Percentiles rank a stretch among this genome's conserved stretches.
Conservation (phyloP, 257 asterid species). For the Plectranthus barbatus region DNA sequence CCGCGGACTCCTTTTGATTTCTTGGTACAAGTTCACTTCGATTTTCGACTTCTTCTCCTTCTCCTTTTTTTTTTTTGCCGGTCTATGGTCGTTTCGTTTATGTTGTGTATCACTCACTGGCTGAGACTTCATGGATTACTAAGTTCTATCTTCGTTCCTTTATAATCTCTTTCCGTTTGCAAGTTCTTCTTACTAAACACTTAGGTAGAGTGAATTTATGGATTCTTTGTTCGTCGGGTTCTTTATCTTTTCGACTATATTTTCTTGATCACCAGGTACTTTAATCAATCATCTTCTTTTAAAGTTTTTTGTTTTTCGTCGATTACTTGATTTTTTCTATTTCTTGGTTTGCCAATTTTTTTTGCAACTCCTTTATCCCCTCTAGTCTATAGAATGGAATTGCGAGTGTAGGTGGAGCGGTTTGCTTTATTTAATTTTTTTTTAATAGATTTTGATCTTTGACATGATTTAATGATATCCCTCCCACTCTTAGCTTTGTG, state of each 20-base stretch:
- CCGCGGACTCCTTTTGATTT: neutral
- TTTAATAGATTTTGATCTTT: too few species aligned
- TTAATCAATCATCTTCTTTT: neutral
- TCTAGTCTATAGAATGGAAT: too few species aligned
- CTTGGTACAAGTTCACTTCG: neutral
- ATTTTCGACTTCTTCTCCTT: neutral
- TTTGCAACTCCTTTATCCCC: too few species aligned
- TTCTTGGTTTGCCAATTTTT: too few species aligned
- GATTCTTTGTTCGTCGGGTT: neutral
- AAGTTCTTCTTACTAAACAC: neutral
- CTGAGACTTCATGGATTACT: neutral
- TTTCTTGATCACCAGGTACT: neutral
- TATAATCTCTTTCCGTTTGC: neutral
- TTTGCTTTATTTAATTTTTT: too few species aligned
- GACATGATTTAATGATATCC: neutral
- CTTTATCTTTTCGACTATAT: neutral
- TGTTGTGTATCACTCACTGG: neutral
- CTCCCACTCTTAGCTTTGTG: neutral
- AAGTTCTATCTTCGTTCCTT: neutral
- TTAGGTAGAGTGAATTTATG: neutral
- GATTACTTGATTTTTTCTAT: slow-evolving; percentile 5
- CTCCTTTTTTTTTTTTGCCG: neutral
- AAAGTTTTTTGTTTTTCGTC: neutral
- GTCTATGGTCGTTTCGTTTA: neutral
- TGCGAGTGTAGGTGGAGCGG: too few species aligned